Conservation (phyloP, 257 asterid genomes). For the Nyctanthes arbortristis region DNA sequence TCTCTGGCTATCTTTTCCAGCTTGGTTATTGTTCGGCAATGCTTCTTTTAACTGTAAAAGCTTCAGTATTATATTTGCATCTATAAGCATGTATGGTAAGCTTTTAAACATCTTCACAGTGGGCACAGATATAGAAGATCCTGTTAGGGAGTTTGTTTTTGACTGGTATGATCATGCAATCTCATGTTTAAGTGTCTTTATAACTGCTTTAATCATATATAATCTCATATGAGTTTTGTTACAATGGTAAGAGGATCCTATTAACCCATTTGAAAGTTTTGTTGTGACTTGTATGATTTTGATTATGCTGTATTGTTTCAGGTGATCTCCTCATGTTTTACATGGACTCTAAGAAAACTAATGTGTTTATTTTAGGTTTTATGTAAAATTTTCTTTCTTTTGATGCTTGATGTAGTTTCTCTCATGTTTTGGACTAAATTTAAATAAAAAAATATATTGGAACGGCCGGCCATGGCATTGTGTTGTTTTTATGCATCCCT, state of each 20-base stretch:
- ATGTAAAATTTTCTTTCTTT: no score
- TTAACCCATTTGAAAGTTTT: neutral
- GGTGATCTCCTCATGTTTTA: conserved; percentile 61
- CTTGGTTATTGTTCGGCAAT: conserved; percentile 72
- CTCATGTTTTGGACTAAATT: no score
- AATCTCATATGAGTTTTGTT: neutral
- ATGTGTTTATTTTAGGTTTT: no score
- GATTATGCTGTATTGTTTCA: conserved; percentile 18
- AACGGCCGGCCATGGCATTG: no score
- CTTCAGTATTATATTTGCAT: conserved; percentile 82
- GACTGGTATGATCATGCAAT: neutral
- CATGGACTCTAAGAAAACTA: conserved; percentile 62
- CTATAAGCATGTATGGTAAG: conserved; percentile 79
- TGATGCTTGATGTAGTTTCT: no score
- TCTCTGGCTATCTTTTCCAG: conserved; percentile 46
- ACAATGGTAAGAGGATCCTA: no score
- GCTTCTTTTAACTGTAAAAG: conserved; percentile 95
- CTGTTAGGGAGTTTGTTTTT: neutral
- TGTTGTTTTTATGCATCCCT: no score
- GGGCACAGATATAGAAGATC: no score
- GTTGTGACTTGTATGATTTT: neutral
- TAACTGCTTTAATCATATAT: neutral
- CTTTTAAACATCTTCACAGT: neutral
- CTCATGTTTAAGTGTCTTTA: neutral
- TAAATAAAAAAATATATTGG: no score